phyloP scores from a whole-genome alignment of 2,329 filamentous ascomycete genomes.

The Hyphodiscus sp. region DNA sequence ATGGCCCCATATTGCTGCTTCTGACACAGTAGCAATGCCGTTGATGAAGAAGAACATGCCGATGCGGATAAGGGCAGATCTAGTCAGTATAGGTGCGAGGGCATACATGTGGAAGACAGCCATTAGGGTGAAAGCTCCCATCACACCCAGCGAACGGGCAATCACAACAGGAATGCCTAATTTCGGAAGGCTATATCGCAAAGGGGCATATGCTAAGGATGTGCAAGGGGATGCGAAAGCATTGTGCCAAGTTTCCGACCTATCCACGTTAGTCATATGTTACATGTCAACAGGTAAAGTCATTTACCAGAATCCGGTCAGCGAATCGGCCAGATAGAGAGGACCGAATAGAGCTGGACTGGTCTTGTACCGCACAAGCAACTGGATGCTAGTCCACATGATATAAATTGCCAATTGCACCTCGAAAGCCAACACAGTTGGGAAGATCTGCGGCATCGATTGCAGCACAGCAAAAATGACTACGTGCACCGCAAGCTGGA shows the following conservation, averaged over 20 bases:
- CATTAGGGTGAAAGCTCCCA: constrained; percentile 35
- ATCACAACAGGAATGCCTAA: constrained; percentile 28
- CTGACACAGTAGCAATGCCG: constrained; percentile 31
- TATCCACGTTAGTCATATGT: constrained; percentile 4
- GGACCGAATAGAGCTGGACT: constrained; percentile 35
- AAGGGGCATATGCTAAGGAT: constrained; percentile 33
- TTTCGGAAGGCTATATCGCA: constrained; percentile 29
- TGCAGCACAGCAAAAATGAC: constrained; percentile 31
- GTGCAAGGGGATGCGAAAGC: constrained; percentile 35
- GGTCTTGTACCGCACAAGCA: constrained; percentile 32
- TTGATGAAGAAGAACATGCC: constrained; percentile 35
- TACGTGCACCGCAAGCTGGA: constrained; percentile 32
- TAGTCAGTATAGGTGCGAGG: constrained; percentile 30
- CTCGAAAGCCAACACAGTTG: constrained; percentile 33
- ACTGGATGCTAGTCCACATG: constrained; percentile 34
- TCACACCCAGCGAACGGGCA: constrained; percentile 31
- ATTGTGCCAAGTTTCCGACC: constrained; percentile 37
- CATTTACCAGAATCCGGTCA: constrained; percentile 33
- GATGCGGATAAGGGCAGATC: constrained; percentile 29
- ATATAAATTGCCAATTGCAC: constrained; percentile 35
- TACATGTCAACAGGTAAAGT: not conserved
- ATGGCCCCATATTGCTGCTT: constrained; percentile 32
- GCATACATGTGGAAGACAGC: constrained; percentile 35
- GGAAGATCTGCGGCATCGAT: constrained; percentile 30
- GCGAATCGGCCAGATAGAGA: constrained; percentile 32